Evolutionary conservation across 208 protist genomes (phyloP), one percentile per base, ranked within the genome.

Genomic region (Leishmania major): DNA sequence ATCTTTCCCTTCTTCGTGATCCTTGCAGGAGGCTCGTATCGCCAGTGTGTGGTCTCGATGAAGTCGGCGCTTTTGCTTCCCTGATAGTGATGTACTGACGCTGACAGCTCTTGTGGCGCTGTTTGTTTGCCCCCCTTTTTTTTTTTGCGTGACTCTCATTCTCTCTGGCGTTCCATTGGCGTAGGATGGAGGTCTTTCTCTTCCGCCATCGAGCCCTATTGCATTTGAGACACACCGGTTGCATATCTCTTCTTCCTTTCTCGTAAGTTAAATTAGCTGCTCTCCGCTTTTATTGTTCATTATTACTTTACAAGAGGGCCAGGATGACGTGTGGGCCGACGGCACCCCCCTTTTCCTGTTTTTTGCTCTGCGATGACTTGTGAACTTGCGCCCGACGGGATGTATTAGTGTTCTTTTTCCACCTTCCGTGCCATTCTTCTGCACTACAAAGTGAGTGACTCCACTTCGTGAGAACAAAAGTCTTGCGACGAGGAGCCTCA

Each of bases 401-500:
- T 62, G 51, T 62, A 19, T 77, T 77, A 7, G 45, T 45, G 62
- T 31, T 77, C 51, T 77, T 35, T 37, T 59, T 11, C 35, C 17
- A 22, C 35, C n/a, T 31, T 28, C 8, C 19, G 17, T 53, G 10
- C 2, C 45, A 53, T 53, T 74, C 40, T 45, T 51, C 45, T 72
- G 67, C 35, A 22, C 25, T 53, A 37, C 43, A 53, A 53, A 53
- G 45, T 35, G 69, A 74, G 25, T 60, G 28, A 45, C 49, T 77
- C 49, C 3, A 62, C 72, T 11, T 17, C 31, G 72, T 51, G 72
- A 77, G 72, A 62, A 77, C 72, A 62, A n/a, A 47, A 5, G 72
- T 77, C 72, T 77, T 62, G 72, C 72, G 72, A 60, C 28, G 51
- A 13, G 49, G 47, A 31, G 51, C 19, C 51, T 77, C 72, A 77